Percentiles rank a stretch among this genome's conserved stretches.
Conservation (phyloP, 139 green algal species). For the Tetradesmus obliquus region DNA sequence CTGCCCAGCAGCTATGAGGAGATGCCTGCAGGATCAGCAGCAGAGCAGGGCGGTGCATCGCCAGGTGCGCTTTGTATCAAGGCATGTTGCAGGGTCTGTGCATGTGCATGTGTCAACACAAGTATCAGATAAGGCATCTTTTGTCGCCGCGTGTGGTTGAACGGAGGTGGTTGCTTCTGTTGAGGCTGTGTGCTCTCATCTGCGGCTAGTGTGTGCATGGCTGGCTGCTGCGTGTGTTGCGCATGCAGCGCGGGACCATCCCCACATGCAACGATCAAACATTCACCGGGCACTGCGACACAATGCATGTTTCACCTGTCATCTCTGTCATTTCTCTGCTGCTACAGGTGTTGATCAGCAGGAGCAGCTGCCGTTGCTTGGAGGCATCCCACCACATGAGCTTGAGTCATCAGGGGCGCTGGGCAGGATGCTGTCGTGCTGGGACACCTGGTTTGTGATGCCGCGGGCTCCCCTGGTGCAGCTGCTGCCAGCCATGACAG, state of each 20-base stretch:
- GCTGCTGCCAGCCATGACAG: constrained; percentile 14
- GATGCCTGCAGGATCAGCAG: not conserved
- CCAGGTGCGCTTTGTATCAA: not conserved
- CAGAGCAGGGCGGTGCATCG: not conserved
- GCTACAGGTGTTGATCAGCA: not conserved
- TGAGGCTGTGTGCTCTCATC: not conserved
- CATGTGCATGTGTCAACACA: no score
- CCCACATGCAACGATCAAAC: no score
- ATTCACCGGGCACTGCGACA: not conserved
- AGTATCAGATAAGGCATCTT: no score
- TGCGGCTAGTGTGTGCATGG: not conserved
- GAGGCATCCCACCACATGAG: not conserved
- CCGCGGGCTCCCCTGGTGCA: not conserved
- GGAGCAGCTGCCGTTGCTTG: not conserved
- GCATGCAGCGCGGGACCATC: not conserved
- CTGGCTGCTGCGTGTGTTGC: not conserved
- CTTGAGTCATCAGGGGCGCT: not conserved
- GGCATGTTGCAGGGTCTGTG: not conserved
- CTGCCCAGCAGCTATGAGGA: not conserved
- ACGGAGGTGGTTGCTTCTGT: no score
- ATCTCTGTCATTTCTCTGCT: not conserved
- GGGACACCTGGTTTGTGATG: constrained; percentile 14
- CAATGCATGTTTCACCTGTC: not conserved
- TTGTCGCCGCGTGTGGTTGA: no score
- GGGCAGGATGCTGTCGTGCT: not conserved